A percentile compares a stretch with the other conserved stretches of the same genome.
These are phyloP conservation scores for Phytophthora pseudosyringae DNA, from an alignment of 352 stramenopile species.

Conservation along the genomic window DNA sequence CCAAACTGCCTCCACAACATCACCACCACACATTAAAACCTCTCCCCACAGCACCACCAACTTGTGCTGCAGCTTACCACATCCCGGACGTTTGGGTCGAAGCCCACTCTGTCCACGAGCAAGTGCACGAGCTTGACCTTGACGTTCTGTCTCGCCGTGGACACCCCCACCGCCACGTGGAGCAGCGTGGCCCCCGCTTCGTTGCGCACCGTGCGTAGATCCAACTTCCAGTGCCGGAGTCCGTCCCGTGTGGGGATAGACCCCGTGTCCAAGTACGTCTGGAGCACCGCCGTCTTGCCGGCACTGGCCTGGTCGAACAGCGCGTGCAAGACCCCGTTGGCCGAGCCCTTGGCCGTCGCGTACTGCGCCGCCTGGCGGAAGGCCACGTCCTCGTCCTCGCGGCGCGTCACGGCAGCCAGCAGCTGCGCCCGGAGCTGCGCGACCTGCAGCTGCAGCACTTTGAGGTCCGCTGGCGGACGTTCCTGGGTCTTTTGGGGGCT, in stretches of 20 bases:
- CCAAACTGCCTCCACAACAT: slow-evolving; percentile 55
- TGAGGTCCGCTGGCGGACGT: slow-evolving; percentile 24
- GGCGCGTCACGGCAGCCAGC: slow-evolving; percentile 44
- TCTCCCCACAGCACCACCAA: background rate
- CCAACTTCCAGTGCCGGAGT: slow-evolving; percentile 74
- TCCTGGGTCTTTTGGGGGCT: slow-evolving; percentile 4
- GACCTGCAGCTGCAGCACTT: slow-evolving; percentile 56
- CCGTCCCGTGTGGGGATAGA: slow-evolving; percentile 81
- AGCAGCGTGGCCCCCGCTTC: slow-evolving; percentile 67
- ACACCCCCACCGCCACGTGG: slow-evolving; percentile 72
- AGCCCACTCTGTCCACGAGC: slow-evolving; percentile 70
- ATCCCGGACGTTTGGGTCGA: slow-evolving; percentile 75
- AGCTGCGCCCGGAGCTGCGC: slow-evolving; percentile 53
- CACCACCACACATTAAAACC: background rate
- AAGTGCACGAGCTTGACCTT: slow-evolving; percentile 79
- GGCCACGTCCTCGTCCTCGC: slow-evolving; percentile 72
- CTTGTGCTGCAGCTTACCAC: slow-evolving; percentile 37
- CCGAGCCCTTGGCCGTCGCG: slow-evolving; percentile 70
- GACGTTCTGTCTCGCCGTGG: slow-evolving; percentile 63
- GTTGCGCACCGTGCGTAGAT: slow-evolving; percentile 68
- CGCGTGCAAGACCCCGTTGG: slow-evolving; percentile 76
- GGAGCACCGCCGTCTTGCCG: slow-evolving; percentile 62
- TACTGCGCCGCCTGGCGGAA: slow-evolving; percentile 68
- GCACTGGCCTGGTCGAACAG: slow-evolving; percentile 77
- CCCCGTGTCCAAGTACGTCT: slow-evolving; percentile 69